Evolutionary conservation across 768 basidiomycete genomes (phyloP).

Genomic region (Dentipellis sp.): DNA sequence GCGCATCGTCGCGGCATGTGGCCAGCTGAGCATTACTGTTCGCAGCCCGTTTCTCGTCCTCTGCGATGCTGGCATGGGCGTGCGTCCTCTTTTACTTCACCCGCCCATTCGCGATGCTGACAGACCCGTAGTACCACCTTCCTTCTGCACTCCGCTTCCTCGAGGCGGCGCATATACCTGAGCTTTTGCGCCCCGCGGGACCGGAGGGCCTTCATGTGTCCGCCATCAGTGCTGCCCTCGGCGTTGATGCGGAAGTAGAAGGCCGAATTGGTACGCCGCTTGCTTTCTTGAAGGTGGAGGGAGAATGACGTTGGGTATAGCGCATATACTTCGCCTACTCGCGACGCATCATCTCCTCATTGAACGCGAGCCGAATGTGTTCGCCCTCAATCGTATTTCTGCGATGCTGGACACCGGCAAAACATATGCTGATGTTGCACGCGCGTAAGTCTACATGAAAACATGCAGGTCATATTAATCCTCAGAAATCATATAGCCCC

Average conservation of each 20-base stretch:
- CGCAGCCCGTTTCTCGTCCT: slow-evolving; percentile 63
- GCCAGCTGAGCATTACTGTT: slow-evolving; percentile 55
- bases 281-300: neutral
- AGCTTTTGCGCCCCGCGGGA: slow-evolving; percentile 61
- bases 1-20: slow-evolving; percentile 59
- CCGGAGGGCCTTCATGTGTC: slow-evolving; percentile 41
- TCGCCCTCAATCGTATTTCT: slow-evolving; percentile 62
- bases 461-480: neutral
- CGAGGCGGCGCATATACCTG: slow-evolving; percentile 62
- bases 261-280: neutral
- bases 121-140: slow-evolving; percentile 50
- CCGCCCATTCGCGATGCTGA: neutral
- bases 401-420: slow-evolving; percentile 64
- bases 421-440: slow-evolving; percentile 35
- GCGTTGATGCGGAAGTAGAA: neutral
- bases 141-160: slow-evolving; percentile 67
- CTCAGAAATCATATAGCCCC: slow-evolving; percentile 28
- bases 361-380: slow-evolving; percentile 63
- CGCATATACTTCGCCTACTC: slow-evolving; percentile 64
- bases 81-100: slow-evolving; percentile 24
- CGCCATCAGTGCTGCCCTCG: slow-evolving; percentile 1
- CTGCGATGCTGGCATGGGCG: slow-evolving; percentile 65
- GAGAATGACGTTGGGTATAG: slow-evolving; percentile 26
- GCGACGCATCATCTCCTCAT: slow-evolving; percentile 71
- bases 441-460: slow-evolving; percentile 28